These are phyloP conservation scores for Calonectria leucothoes DNA, from an alignment of 2,329 filamentous ascomycete species.

Conservation along the genomic window DNA sequence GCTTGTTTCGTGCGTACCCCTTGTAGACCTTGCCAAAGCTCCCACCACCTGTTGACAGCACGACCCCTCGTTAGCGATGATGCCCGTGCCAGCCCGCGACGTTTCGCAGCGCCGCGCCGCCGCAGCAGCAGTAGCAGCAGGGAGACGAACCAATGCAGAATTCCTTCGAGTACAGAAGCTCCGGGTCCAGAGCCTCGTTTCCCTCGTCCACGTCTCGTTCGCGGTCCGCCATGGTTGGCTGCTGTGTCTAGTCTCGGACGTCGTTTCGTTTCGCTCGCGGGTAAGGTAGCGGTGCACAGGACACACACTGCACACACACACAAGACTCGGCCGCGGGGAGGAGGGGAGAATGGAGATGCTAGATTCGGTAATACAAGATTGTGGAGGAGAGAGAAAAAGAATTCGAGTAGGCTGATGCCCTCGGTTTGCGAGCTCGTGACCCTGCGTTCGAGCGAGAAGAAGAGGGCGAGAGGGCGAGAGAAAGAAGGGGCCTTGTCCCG, in stretches of 20 bases:
- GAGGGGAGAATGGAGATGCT: background rate
- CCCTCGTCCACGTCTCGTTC: slow-evolving; percentile 58
- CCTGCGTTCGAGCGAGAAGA: background rate
- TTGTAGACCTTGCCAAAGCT: slow-evolving; percentile 99
- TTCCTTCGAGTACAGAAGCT: slow-evolving; percentile 92
- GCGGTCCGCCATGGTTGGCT: slow-evolving; percentile 58
- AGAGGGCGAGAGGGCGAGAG: background rate
- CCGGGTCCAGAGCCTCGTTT: slow-evolving; percentile 78
- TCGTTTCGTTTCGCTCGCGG: background rate
- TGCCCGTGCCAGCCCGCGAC: background rate
- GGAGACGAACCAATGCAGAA: slow-evolving; percentile 79
- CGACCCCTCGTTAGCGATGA: slow-evolving; percentile 31
- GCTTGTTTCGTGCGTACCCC: slow-evolving; percentile 68
- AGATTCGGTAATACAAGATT: background rate
- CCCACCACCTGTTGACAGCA: slow-evolving; percentile 76
- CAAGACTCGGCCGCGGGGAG: background rate
- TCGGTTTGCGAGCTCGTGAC: background rate
- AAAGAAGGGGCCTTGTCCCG: slow-evolving; percentile 1
- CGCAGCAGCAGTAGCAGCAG: slow-evolving; percentile 17
- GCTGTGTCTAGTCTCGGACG: background rate
- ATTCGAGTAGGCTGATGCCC: background rate
- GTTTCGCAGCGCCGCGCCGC: background rate
- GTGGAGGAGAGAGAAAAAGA: background rate
- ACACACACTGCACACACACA: no score
- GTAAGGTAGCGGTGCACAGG: background rate